These are phyloP conservation scores for Vigna trinervia DNA, from an alignment of 306 rosid species.

Conservation along the genomic window DNA sequence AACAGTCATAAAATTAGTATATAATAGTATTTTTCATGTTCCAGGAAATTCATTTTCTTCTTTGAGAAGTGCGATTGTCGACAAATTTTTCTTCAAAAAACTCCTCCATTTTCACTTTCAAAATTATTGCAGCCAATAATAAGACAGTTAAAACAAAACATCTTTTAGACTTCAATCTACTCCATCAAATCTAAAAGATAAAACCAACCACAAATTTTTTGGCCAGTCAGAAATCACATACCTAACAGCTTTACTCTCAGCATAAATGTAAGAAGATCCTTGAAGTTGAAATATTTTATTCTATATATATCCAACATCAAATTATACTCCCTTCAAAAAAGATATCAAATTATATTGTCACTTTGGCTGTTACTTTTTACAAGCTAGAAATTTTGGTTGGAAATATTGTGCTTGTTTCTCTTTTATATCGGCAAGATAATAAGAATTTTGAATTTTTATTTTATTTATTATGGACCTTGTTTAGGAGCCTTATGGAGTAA, in stretches of 20 bases:
- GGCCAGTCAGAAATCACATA: constrained; percentile 19
- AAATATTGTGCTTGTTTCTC: not conserved
- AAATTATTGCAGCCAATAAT: constrained; percentile 6
- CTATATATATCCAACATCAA: constrained; percentile 1
- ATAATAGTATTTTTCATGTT: not conserved
- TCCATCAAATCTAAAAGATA: not conserved
- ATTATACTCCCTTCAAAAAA: no score
- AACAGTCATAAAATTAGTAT: constrained; percentile 6
- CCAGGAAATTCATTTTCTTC: constrained; percentile 16
- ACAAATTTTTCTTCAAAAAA: not conserved
- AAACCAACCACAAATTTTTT: not conserved
- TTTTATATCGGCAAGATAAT: not conserved
- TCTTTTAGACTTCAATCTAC: not conserved
- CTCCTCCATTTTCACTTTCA: not conserved
- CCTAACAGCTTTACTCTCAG: not conserved
- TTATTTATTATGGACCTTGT: not conserved
- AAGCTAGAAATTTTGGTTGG: not conserved
- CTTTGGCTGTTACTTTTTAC: constrained; percentile 5
- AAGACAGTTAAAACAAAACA: constrained; percentile 19
- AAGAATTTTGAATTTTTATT: not conserved
- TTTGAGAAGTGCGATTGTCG: not conserved
- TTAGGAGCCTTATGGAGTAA: not conserved
- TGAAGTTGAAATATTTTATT: not conserved
- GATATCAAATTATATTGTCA: constrained; percentile 4
- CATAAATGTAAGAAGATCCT: not conserved